Base-by-base conservation (phyloP, 164 flowering plant species). In the Amborella trichopoda region DNA sequence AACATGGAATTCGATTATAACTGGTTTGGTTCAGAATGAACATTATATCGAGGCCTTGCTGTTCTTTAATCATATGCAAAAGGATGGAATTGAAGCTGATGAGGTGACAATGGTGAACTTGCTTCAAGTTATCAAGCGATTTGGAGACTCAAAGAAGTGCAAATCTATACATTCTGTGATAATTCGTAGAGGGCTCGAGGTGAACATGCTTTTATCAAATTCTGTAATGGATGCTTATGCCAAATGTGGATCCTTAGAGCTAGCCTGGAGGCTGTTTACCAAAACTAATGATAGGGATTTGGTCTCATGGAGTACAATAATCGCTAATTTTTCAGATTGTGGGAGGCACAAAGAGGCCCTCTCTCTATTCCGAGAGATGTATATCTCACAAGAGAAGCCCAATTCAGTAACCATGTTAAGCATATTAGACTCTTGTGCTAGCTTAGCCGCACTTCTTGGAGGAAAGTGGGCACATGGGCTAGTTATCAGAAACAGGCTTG, bases 1-100 rank as follows among this genome's bases (percentile, higher is more conserved):
- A 36, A 78, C 96, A 1, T 91, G 95, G 96, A 91, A 87, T 65
- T 80, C 85, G 3, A 50, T 77, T n/a, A 50, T 84, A 25, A 72
- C 90, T 13, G 96, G 90, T 41, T 71, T 64, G 44, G 71, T 84
- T 13, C 56, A 52, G 5, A 74, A 71, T 46, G 73, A 40, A 26
- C 64, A 58, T 57, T 55, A 68, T 55, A 25, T 42, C 1, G 84
- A 76, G 55, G 79, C 80, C 45, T 37, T 82, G 24, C 21, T 24
- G 9, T 25, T 82, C 55, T 69, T 69, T 50, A 23, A 32, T 45
- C 61, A 61, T 14, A 87, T 87, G 95, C 50, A 28, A 38, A 41
- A 64, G 54, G 82, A 33, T 34, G 77, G 78, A 46, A 18, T 67
- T 48, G 72, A 58, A 34, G 58, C 51, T 3, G 93, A 86, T 53